Base-by-base conservation (phyloP, 2,329 filamentous ascomycete genomes). In the Epichloe festucae region DNA sequence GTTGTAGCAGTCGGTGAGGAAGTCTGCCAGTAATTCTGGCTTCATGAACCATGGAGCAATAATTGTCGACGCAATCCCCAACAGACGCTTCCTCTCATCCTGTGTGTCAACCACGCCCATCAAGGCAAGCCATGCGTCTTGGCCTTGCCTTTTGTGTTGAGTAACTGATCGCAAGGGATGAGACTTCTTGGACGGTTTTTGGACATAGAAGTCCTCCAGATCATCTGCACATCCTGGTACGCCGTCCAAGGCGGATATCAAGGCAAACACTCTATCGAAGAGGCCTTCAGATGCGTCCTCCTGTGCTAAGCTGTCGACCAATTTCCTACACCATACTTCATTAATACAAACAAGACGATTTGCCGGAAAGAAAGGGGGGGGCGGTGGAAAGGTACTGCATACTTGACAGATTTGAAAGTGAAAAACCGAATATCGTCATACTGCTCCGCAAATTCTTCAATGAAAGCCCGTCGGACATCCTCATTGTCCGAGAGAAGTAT, bases 1-100 rank as follows among this genome's bases (percentile, higher is more conserved):
- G 60, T 96, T 78, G 71, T 95, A 97, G 34, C 84, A 94, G 69
- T 93, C 88, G n/a, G 89, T 95, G 51, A 98, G 72, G 67, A 97
- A 98, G 70, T 98, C 93, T 76, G 95, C 89, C 36, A 98, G 77
- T 41, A 95, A 76, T 63, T 97, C 91, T 1, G 89, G 85, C 55
- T 89, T 87, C 46, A 75, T 78, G 68, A 97, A 95, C 87, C 89
- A 95, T 0, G 91, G 90, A 23, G 87, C 85, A 59, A 96, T 88
- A 36, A 82, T 82, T 42, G 79, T 79, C 2, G 87, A 82, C 69
- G 94, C 84, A 55, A 85, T 77, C 54, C 80, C 77, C 46, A 98
- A 75, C 2, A 95, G 76, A 47, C 74, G 73, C 65, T 97, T 97
- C 49, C 87, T 83, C 64, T 95, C 85, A 15, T 85, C 78, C 56